phyloP scores from a whole-genome alignment of 116 monocot species.

The Zostera marina region DNA sequence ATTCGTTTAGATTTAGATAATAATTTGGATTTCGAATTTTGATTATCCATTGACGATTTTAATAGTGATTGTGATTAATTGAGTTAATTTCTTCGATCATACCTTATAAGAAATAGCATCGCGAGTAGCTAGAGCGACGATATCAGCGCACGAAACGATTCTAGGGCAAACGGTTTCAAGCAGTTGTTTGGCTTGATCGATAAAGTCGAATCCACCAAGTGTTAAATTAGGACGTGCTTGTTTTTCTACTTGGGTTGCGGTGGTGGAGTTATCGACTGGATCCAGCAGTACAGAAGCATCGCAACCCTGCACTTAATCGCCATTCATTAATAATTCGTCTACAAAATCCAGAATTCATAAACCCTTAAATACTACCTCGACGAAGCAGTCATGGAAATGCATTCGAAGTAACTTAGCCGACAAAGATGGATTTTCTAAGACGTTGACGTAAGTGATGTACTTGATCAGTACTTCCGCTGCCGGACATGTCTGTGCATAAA shows the following conservation, averaged over 20 bases:
- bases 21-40: background rate
- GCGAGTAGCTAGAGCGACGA: slow-evolving; percentile 44
- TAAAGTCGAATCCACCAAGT: slow-evolving; percentile 34
- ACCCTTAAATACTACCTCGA: slow-evolving; percentile 2
- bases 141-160: slow-evolving; percentile 53
- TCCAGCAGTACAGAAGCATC: slow-evolving; percentile 15
- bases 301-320: slow-evolving; percentile 6
- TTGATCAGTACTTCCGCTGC: slow-evolving; percentile 7
- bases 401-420: slow-evolving; percentile 14
- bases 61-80: background rate
- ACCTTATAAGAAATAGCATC: slow-evolving; percentile 39
- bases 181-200: slow-evolving; percentile 41
- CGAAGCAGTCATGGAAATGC: slow-evolving; percentile 21
- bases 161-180: slow-evolving; percentile 54
- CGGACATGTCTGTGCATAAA: slow-evolving; percentile 15
- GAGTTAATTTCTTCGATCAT: background rate
- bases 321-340: background rate
- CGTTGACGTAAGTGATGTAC: slow-evolving; percentile 7
- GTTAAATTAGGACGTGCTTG: slow-evolving; percentile 8
- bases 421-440: slow-evolving; percentile 8
- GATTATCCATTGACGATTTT: background rate
- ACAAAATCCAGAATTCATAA: background rate
- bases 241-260: slow-evolving; percentile 14
- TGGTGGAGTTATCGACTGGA: background rate
- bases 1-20: no score